Evolutionary conservation across 1,284 basidiomycete species (phyloP).

Genomic region (Sanghuangporus weigelae): DNA sequence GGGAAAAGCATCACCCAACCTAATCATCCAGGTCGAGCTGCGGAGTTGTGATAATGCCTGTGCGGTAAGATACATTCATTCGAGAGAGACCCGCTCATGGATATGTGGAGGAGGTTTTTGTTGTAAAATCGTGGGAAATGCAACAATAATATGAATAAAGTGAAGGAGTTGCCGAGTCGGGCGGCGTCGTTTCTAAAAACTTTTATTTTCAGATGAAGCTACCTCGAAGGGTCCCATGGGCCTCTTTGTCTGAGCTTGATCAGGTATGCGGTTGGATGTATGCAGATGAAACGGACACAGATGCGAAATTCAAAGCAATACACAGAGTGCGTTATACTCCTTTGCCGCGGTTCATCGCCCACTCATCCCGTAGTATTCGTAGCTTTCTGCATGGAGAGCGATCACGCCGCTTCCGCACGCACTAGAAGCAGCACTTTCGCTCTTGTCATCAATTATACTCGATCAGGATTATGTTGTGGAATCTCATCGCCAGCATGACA

Average conservation of each 20-base stretch:
- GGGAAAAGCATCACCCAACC: too few relatives aligned
- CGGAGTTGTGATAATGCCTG: too few relatives aligned
- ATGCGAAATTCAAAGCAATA: conserved; percentile 56
- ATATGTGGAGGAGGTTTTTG: too few relatives aligned
- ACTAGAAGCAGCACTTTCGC: conserved; percentile 64
- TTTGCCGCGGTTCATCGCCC: conserved; percentile 10
- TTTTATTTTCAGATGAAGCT: conserved; percentile 49
- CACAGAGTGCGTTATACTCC: conserved; percentile 52
- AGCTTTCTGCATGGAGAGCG: conserved; percentile 77
- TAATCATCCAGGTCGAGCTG: too few relatives aligned
- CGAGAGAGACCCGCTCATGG: too few relatives aligned
- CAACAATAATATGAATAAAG: too few relatives aligned
- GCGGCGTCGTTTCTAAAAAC: too few relatives aligned
- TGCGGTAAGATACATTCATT: too few relatives aligned
- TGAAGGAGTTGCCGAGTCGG: too few relatives aligned
- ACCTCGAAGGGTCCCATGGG: conserved; percentile 84
- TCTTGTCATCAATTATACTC: conserved; percentile 59
- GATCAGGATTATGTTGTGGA: conserved; percentile 28
- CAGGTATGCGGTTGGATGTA: conserved; percentile 82
- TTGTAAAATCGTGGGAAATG: too few relatives aligned
- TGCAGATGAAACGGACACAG: conserved; percentile 54
- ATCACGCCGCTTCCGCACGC: conserved; percentile 69
- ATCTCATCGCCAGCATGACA: neutral
- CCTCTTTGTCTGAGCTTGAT: conserved; percentile 67
- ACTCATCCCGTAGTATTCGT: conserved; percentile 13